phyloP scores from a whole-genome alignment of 192 early-diverging fungal genomes.

The Backusella sp. region DNA sequence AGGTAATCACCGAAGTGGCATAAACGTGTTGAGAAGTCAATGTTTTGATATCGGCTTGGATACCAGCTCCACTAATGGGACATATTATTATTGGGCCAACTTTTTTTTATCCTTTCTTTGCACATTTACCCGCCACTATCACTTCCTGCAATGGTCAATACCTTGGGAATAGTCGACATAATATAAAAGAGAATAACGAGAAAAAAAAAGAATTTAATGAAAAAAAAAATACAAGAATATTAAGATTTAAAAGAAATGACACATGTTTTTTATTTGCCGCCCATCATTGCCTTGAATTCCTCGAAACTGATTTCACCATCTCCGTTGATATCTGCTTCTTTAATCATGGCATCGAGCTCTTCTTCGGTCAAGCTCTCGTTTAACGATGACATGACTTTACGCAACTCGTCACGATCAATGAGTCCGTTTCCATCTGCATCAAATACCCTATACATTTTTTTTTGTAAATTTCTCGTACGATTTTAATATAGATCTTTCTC shows the following conservation, averaged over 20 bases:
- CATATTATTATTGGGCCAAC: background rate
- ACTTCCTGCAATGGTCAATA: slow-evolving; percentile 66
- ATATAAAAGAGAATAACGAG: background rate
- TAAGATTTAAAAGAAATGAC: no score
- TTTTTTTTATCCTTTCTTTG: background rate
- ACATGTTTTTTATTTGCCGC: background rate
- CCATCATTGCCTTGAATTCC: slow-evolving; percentile 29
- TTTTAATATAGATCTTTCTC: background rate
- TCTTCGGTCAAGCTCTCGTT: slow-evolving; percentile 69
- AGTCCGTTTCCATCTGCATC: slow-evolving; percentile 51
- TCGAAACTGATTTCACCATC: slow-evolving; percentile 36
- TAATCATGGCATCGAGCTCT: slow-evolving; percentile 80
- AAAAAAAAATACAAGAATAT: background rate
- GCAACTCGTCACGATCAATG: slow-evolving; percentile 48
- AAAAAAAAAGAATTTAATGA: background rate
- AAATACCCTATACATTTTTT: slow-evolving; percentile 37
- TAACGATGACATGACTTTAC: slow-evolving; percentile 42
- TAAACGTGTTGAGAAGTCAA: slow-evolving; percentile 71
- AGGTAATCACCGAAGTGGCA: slow-evolving; percentile 74
- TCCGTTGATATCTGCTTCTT: slow-evolving; percentile 69
- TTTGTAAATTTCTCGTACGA: background rate
- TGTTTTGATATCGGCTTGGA: slow-evolving; percentile 92
- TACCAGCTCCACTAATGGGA: slow-evolving; percentile 61
- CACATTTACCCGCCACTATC: slow-evolving; percentile 63
- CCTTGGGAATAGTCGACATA: slow-evolving; percentile 17